These are phyloP conservation scores for Arthrobotrys iridis DNA, from an alignment of 2,329 filamentous ascomycete genomes.

Conservation along the genomic window DNA sequence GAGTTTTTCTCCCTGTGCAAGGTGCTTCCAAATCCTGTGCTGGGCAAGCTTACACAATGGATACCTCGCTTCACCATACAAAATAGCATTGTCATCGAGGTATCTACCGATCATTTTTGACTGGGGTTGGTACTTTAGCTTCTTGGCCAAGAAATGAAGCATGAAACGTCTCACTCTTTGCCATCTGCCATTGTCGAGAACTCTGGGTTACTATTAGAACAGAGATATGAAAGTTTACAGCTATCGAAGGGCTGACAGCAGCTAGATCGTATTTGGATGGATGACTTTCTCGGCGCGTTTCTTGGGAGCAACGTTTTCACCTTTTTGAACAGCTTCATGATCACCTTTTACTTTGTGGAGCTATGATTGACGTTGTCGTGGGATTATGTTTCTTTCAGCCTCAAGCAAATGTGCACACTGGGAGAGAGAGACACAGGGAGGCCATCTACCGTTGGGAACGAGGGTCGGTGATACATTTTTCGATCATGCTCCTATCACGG, in stretches of 20 bases:
- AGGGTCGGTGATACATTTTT: too few species aligned
- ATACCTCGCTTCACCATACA: neutral
- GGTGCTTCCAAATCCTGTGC: neutral
- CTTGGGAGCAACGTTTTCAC: too few species aligned
- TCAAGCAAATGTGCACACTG: neutral
- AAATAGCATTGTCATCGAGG: neutral
- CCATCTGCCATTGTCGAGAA: neutral
- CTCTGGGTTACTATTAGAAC: too few species aligned
- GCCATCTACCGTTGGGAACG: too few species aligned
- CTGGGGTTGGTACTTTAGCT: too few species aligned
- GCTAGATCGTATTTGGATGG: neutral
- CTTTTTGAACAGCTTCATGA: too few species aligned
- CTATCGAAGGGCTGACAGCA: neutral
- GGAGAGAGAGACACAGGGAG: neutral
- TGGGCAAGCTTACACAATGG: neutral
- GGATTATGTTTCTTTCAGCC: slow-evolving; percentile 4
- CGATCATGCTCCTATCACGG: neutral
- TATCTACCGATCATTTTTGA: neutral
- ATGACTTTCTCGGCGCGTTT: neutral
- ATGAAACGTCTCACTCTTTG: neutral
- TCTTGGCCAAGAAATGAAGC: neutral
- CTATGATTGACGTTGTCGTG: neutral
- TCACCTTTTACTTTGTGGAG: too few species aligned
- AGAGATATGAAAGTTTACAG: too few species aligned
- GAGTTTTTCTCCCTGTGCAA: slow-evolving; percentile 6